Evolutionary conservation across 306 rosid genomes (phyloP).

Genomic region (Bauhinia variegata): DNA sequence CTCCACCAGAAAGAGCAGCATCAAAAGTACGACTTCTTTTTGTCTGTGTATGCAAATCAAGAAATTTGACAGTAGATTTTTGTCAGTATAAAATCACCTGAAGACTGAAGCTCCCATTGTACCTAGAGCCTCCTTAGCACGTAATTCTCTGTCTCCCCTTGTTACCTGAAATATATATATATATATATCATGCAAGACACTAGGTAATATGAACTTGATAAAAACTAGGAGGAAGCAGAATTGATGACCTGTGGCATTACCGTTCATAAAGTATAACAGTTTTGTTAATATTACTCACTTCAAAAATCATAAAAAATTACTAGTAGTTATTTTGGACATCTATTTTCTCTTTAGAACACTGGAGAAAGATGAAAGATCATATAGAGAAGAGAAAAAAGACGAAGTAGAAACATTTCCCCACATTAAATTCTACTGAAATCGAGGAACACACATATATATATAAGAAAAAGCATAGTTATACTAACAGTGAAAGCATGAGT

Average conservation of each 20-base stretch:
- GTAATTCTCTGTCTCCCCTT: constrained; percentile 78
- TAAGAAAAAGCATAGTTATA: constrained; percentile 41
- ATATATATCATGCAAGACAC: constrained; percentile 3
- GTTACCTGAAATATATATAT: constrained; percentile 84
- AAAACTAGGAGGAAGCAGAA: constrained; percentile 22
- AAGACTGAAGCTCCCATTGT: constrained; percentile 99
- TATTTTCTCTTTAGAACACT: neutral
- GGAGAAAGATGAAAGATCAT: neutral
- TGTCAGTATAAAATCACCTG: constrained; percentile 53
- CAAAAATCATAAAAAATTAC: neutral
- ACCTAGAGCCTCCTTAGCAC: constrained; percentile 80
- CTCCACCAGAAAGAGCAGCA: constrained; percentile 9
- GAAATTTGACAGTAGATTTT: constrained; percentile 16
- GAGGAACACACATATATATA: neutral
- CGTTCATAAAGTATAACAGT: neutral
- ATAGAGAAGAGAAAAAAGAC: neutral
- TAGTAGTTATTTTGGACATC: neutral
- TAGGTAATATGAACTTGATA: constrained; percentile 5
- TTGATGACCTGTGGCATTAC: constrained; percentile 9
- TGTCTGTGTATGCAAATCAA: constrained; percentile 24
- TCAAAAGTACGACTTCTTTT: constrained; percentile 13
- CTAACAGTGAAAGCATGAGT: constrained; percentile 90
- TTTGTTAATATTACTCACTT: neutral
- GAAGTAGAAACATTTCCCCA: neutral
- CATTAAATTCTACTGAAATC: constrained; percentile 22